Evolutionary conservation across 805 yeast genomes (phyloP).

Genomic region (Metschnikowia amazonensis): DNA sequence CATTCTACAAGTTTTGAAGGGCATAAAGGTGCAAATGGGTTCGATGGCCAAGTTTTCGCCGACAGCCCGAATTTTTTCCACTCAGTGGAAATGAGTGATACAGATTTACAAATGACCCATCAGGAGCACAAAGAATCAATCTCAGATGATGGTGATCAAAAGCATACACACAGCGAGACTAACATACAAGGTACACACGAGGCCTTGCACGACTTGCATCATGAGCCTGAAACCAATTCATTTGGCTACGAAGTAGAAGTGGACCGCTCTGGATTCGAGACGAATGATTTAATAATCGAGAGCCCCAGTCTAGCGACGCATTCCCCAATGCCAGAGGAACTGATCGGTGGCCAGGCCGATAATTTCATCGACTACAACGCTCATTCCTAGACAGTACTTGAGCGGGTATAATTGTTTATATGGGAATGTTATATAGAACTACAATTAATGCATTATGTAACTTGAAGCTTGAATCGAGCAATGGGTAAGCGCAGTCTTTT

Average conservation of each 20-base stretch:
- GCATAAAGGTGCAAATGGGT: slow-evolving; percentile 8
- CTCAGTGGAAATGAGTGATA: slow-evolving; percentile 8
- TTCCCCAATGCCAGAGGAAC: slow-evolving; percentile 13
- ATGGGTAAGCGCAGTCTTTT: not conserved
- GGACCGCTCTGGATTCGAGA: slow-evolving; percentile 9
- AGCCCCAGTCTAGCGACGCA: slow-evolving; percentile 14
- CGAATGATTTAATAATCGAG: slow-evolving; percentile 12
- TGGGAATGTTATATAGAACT: not conserved
- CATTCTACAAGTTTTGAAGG: not conserved
- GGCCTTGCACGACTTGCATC: not conserved
- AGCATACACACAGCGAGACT: not conserved
- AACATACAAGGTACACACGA: not conserved
- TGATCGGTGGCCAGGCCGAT: slow-evolving; percentile 19
- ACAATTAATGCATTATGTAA: not conserved
- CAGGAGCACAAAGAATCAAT: not conserved
- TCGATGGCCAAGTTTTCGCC: slow-evolving; percentile 12
- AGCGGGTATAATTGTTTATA: not conserved
- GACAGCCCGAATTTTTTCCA: slow-evolving; percentile 20
- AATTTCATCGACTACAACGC: slow-evolving; percentile 26
- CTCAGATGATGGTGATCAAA: not conserved
- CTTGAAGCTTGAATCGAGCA: not conserved
- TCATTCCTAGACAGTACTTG: slow-evolving; percentile 3
- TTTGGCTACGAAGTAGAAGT: slow-evolving; percentile 4
- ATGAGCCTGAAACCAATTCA: not conserved
- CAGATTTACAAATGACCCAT: not conserved